Conservation (phyloP, 768 basidiomycete genomes). For the Lentinus brumalis region DNA sequence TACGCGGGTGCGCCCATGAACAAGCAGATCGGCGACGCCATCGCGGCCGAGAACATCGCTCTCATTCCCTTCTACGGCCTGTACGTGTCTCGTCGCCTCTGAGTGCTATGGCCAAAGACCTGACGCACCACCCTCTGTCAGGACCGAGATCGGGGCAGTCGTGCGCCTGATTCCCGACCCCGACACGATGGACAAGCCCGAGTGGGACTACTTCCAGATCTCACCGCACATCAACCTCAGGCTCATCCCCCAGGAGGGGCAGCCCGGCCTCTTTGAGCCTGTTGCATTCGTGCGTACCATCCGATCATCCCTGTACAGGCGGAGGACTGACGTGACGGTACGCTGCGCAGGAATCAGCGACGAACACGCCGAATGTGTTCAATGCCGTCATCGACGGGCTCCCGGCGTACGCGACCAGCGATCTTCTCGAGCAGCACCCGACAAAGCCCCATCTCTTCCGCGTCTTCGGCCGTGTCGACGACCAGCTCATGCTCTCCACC, state of each 20-base stretch:
- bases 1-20: constrained; percentile 43
- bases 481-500: constrained; percentile 48
- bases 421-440: constrained; percentile 45
- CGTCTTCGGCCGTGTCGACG: constrained; percentile 46
- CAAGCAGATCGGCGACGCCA: constrained; percentile 35
- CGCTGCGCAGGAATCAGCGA: constrained; percentile 6
- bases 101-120: not conserved
- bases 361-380: constrained; percentile 20
- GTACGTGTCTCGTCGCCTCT: constrained; percentile 26
- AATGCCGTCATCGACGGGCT: constrained; percentile 29
- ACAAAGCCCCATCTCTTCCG: constrained; percentile 39
- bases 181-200: not conserved
- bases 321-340: not conserved
- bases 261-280: constrained; percentile 35
- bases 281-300: constrained; percentile 38
- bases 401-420: constrained; percentile 41
- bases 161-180: not conserved
- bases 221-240: constrained; percentile 24
- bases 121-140: not conserved
- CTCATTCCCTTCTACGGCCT: constrained; percentile 39
- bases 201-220: constrained; percentile 41
- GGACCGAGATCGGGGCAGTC: constrained; percentile 20
- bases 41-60: constrained; percentile 35
- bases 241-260: constrained; percentile 37
- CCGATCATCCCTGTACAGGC: not conserved